Conservation (phyloP, 768 basidiomycete species). For the Imleria badia region DNA sequence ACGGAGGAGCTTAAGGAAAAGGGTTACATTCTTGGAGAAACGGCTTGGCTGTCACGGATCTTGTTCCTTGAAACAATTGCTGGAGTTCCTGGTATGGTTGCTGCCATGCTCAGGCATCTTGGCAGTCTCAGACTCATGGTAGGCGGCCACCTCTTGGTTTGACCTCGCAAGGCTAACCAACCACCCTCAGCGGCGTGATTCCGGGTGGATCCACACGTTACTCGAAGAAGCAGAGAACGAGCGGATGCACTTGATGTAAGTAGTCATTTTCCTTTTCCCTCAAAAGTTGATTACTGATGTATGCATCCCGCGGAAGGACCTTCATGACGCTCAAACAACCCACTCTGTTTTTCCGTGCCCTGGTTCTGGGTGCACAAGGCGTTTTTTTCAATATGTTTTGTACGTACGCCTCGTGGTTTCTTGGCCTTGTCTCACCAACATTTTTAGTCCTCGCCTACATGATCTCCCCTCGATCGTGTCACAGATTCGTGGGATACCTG, state of each 20-base stretch:
- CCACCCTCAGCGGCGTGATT: constrained; percentile 46
- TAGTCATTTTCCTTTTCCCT: constrained; percentile 1
- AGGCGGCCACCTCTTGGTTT: constrained; percentile 21
- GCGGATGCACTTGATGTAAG: constrained; percentile 88
- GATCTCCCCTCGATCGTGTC: constrained; percentile 70
- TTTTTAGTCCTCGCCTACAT: constrained; percentile 71
- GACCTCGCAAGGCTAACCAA: constrained; percentile 7
- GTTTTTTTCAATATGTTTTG: constrained; percentile 89
- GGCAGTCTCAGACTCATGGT: constrained; percentile 88
- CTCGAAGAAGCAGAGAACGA: constrained; percentile 97
- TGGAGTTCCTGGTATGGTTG: constrained; percentile 97
- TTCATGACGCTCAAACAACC: constrained; percentile 93
- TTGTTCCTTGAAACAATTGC: constrained; percentile 86
- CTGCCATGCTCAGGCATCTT: constrained; percentile 83
- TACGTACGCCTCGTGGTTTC: constrained; percentile 36
- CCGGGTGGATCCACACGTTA: constrained; percentile 88
- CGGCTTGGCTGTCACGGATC: constrained; percentile 72
- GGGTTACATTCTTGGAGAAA: constrained; percentile 71
- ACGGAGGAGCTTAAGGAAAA: constrained; percentile 70
- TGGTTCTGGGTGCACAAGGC: constrained; percentile 90
- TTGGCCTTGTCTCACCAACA: constrained; percentile 15
- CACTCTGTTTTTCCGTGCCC: constrained; percentile 71
- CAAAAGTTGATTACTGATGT: constrained; percentile 12
- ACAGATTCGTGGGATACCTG: constrained; percentile 88
- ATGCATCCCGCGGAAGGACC: constrained; percentile 54